Conservation (phyloP, 805 yeast genomes). For the Kockiozyma suomiensis region DNA sequence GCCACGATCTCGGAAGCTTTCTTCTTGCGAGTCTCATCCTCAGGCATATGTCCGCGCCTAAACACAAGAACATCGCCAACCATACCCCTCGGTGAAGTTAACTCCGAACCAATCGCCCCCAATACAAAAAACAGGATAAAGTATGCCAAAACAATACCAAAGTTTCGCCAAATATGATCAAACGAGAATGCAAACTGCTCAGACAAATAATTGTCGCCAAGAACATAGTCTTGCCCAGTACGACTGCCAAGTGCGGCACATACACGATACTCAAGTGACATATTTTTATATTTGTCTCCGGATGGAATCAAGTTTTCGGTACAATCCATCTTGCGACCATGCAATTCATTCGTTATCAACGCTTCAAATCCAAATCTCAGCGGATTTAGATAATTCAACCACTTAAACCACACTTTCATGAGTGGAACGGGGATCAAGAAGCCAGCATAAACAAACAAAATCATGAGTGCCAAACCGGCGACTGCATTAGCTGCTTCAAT, state of each 20-base stretch:
- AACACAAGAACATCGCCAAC: constrained; percentile 40
- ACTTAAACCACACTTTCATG: constrained; percentile 73
- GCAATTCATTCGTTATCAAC: constrained; percentile 66
- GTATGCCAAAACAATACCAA: constrained; percentile 61
- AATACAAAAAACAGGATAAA: constrained; percentile 47
- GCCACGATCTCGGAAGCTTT: background rate
- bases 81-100: constrained; percentile 34
- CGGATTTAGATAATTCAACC: constrained; percentile 64
- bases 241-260: constrained; percentile 62
- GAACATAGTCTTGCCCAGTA: constrained; percentile 54
- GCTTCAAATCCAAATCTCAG: constrained; percentile 63
- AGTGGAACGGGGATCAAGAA: constrained; percentile 54
- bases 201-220: constrained; percentile 61
- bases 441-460: constrained; percentile 50
- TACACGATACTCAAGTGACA: constrained; percentile 46
- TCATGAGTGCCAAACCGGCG: constrained; percentile 48
- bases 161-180: constrained; percentile 76
- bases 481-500: constrained; percentile 51
- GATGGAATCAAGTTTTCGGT: constrained; percentile 53
- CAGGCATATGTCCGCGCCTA: constrained; percentile 27
- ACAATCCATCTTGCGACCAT: constrained; percentile 59
- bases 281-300: constrained; percentile 61
- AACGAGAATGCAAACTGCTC: constrained; percentile 55
- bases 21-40: background rate
- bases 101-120: constrained; percentile 43